Evolutionary conservation across 768 basidiomycete species (phyloP).

Genomic region (Naganishia onofrii): DNA sequence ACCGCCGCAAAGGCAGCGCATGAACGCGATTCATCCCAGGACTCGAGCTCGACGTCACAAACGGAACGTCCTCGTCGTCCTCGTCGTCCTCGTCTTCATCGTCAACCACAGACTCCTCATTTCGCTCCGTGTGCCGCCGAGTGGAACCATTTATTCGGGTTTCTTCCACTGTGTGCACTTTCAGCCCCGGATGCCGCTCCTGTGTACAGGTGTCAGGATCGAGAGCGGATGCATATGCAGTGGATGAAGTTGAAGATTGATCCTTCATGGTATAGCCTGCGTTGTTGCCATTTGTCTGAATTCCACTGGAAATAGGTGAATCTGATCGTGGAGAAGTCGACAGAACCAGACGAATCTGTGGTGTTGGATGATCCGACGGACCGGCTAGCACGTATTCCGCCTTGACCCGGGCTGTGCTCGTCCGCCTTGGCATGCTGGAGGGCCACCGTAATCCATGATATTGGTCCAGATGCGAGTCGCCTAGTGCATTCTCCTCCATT

Average conservation of each 20-base stretch:
- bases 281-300: not conserved
- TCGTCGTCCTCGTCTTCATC: conserved; percentile 14
- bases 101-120: conserved; percentile 6
- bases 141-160: conserved; percentile 16
- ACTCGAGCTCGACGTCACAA: not conserved
- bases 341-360: conserved; percentile 51
- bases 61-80: not conserved
- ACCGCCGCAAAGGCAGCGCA: conserved; percentile 30
- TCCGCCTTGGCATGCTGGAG: conserved; percentile 4
- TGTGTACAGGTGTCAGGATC: not conserved
- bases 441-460: conserved; percentile 1
- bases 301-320: conserved; percentile 2
- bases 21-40: conserved; percentile 6
- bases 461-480: conserved; percentile 23
- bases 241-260: not conserved
- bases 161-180: conserved; percentile 7
- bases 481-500: conserved; percentile 9
- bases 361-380: conserved; percentile 48
- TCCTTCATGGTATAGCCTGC: not conserved
- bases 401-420: conserved; percentile 42
- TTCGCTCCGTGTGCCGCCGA: not conserved
- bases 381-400: conserved; percentile 55
- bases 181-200: not conserved
- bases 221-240: not conserved
- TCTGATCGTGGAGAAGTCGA: conserved; percentile 34